These are phyloP conservation scores for Euptelea pleiosperma DNA, from an alignment of 164 flowering plant genomes.

Conservation along the genomic window DNA sequence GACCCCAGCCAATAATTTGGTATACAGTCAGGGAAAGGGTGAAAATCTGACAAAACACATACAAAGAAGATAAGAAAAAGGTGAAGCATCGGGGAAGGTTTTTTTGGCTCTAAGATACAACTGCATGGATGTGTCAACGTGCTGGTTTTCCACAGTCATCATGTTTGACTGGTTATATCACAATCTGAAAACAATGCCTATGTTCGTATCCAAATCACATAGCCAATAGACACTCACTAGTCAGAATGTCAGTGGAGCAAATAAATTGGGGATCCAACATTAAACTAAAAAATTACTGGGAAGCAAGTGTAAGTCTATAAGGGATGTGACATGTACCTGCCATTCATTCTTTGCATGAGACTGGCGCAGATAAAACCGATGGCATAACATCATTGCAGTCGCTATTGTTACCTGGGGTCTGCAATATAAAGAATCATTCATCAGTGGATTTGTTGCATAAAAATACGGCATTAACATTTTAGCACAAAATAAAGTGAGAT, in stretches of 20 bases:
- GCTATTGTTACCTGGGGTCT: slow-evolving; percentile 62
- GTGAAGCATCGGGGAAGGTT: neutral
- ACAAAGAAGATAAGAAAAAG: neutral
- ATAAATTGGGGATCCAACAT: no score
- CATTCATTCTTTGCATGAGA: slow-evolving; percentile 67
- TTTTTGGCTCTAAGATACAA: no score
- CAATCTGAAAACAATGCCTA: no score
- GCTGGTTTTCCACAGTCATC: no score
- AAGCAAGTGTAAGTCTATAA: slow-evolving; percentile 1
- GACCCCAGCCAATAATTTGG: neutral
- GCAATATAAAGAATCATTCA: slow-evolving; percentile 21
- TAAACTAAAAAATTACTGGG: neutral
- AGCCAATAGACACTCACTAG: no score
- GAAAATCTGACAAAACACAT: neutral
- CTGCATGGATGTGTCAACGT: no score
- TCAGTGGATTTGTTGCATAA: neutral
- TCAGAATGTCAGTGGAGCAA: no score
- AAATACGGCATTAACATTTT: neutral
- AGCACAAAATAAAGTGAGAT: no score
- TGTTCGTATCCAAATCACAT: no score
- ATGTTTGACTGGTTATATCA: no score
- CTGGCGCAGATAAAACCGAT: slow-evolving; percentile 60
- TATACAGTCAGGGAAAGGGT: neutral
- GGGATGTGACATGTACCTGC: slow-evolving; percentile 34
- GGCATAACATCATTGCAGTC: slow-evolving; percentile 59